Base-by-base conservation (phyloP, 352 stramenopile species). In the Pythium rishiriense region DNA sequence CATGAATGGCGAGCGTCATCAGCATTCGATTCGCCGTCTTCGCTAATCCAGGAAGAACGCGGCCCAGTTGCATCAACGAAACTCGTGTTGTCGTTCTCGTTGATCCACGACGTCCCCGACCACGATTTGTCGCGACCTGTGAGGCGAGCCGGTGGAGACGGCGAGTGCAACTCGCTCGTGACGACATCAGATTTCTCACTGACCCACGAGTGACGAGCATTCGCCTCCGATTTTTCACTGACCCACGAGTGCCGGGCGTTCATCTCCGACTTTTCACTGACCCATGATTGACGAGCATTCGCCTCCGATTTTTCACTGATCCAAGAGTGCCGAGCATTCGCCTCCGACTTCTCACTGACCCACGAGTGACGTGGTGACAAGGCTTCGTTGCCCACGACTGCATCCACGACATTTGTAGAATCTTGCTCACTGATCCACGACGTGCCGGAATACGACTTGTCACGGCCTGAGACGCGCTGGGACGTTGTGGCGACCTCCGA, bases 341-440 rank as follows among this genome's bases (percentile, higher is more conserved):
- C 22, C n/a, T 28, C 19, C 6, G 19, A 31, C 46, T 11, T 29
- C 31, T 64, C 57, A 43, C 57, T 64, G n/a, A 64, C 29, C 57
- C 57, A 64, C 46, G 57, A 64, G 9, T 29, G 29, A 10, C 54
- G 42, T 2, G 41, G 41, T 5, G 41, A 52, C 19, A n/a, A 26
- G 19, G 26, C 9, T 11, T 61, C 37, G 21, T 61, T 15, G 0
- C 7, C 19, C 24, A 50, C n/a, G 4, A 31, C 11, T n/a, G 49
- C 39, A 0, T 26, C 42, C 26, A 66, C 22, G 24, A 47, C 51
- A 37, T 33, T 48, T 9, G 29, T 33, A 14, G 37, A 39, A 25
- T 69, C 52, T 17, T 59, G 49, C 46, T 69, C 62, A 43, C 62
- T 64, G 24, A 64, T 21, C 48, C 53, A 64, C 2, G 62, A 64